A percentile compares a stretch with the other conserved stretches of the same genome.
Conservation (phyloP, 2,329 filamentous ascomycete species). For the Exophiala xenobiotica region DNA sequence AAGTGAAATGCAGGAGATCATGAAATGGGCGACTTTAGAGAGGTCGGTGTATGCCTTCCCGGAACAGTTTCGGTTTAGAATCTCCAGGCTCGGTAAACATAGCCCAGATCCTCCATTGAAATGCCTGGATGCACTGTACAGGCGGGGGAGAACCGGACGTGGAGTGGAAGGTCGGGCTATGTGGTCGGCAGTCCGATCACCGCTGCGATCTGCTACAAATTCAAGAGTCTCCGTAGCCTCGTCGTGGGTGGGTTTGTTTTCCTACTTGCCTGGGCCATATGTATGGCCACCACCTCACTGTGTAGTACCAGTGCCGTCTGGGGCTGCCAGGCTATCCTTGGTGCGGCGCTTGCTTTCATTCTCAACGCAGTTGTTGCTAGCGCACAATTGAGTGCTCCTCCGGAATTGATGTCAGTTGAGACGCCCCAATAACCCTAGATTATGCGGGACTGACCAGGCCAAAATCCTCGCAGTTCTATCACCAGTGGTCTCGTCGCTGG, state of each 20-base stretch:
- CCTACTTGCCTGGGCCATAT: constrained; percentile 6
- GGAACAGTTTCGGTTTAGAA: too few relatives aligned
- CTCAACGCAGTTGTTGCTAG: constrained; percentile 15
- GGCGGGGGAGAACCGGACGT: too few relatives aligned
- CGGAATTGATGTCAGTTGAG: constrained; percentile 18
- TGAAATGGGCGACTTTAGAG: too few relatives aligned
- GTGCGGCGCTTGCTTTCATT: constrained; percentile 16
- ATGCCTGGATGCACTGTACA: too few relatives aligned
- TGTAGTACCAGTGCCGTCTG: constrained; percentile 14
- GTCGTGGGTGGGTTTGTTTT: constrained; percentile 7
- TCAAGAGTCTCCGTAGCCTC: constrained; percentile 9
- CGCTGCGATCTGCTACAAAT: constrained; percentile 8
- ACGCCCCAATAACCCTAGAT: background rate
- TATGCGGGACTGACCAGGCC: background rate
- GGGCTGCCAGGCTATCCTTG: constrained; percentile 22
- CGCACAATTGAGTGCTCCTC: constrained; percentile 20
- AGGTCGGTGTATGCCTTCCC: too few relatives aligned
- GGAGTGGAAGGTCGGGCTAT: too few relatives aligned
- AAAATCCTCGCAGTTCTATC: constrained; percentile 11
- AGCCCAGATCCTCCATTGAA: too few relatives aligned
- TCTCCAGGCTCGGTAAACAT: too few relatives aligned
- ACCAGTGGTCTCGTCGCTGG: constrained; percentile 20
- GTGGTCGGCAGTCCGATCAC: constrained; percentile 7
- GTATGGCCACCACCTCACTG: constrained; percentile 16
- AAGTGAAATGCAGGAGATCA: too few relatives aligned